These are phyloP conservation scores for Amborella trichopoda DNA, from an alignment of 164 flowering plant genomes.

Conservation along the genomic window DNA sequence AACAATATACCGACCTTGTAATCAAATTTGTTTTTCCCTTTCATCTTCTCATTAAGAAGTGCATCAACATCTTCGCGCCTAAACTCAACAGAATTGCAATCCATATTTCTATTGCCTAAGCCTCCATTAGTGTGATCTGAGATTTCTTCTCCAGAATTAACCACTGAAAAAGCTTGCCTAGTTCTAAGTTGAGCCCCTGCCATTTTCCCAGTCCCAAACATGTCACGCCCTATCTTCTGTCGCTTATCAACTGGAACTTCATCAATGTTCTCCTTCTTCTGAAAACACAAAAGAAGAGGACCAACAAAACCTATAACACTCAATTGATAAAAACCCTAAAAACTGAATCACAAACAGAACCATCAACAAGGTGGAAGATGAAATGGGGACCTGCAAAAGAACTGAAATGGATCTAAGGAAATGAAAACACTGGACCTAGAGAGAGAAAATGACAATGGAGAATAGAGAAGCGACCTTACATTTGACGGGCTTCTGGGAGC, in stretches of 20 bases:
- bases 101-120: neutral
- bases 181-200: conserved; percentile 35
- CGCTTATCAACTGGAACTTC: conserved; percentile 45
- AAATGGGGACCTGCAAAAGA: too few relatives aligned
- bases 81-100: conserved; percentile 39
- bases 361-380: too few relatives aligned
- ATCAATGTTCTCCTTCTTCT: conserved; percentile 32
- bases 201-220: conserved; percentile 24
- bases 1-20: conserved; percentile 37
- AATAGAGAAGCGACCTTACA: too few relatives aligned
- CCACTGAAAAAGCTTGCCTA: conserved; percentile 47
- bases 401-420: too few relatives aligned
- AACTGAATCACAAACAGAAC: too few relatives aligned
- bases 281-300: conserved; percentile 1
- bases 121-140: conserved; percentile 38
- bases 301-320: too few relatives aligned
- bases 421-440: too few relatives aligned
- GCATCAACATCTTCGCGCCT: conserved; percentile 73
- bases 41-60: conserved; percentile 61
- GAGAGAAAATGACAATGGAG: too few relatives aligned
- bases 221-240: conserved; percentile 25
- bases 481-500: too few relatives aligned
- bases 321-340: too few relatives aligned
- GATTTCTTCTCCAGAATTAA: conserved; percentile 50
- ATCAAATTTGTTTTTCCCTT: conserved; percentile 59